These are phyloP conservation scores for Nissolia schottii DNA, from an alignment of 306 rosid species.

Conservation along the genomic window DNA sequence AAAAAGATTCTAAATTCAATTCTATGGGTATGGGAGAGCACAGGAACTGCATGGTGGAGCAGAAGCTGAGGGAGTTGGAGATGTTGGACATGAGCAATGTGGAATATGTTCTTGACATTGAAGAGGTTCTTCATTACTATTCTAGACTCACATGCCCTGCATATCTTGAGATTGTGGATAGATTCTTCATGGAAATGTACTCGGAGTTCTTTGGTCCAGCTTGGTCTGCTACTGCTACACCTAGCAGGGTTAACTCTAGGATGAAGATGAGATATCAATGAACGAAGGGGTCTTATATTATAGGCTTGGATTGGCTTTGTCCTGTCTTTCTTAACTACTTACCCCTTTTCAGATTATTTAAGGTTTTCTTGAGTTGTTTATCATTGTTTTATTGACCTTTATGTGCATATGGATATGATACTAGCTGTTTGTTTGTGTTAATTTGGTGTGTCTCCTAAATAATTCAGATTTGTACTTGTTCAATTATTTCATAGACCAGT, in stretches of 20 bases:
- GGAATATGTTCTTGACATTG: constrained; percentile 77
- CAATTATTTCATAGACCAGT: constrained; percentile 16
- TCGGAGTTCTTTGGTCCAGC: constrained; percentile 50
- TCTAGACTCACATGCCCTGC: constrained; percentile 77
- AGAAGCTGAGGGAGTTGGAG: constrained; percentile 77
- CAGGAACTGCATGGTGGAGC: constrained; percentile 39
- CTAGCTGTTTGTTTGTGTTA: constrained; percentile 22
- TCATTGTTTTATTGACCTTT: constrained; percentile 24
- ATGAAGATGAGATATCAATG: constrained; percentile 26
- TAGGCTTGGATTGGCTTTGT: neutral
- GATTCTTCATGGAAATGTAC: constrained; percentile 67
- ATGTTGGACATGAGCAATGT: constrained; percentile 64
- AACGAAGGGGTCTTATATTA: constrained; percentile 11
- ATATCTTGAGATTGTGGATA: constrained; percentile 80
- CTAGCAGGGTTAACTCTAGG: constrained; percentile 34
- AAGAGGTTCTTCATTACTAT: constrained; percentile 85
- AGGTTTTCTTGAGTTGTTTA: constrained; percentile 23
- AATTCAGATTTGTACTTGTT: constrained; percentile 17
- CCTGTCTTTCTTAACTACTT: constrained; percentile 1
- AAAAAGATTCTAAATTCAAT: constrained; percentile 18
- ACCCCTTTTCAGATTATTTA: constrained; percentile 6
- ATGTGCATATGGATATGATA: constrained; percentile 26
- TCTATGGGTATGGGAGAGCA: constrained; percentile 7
- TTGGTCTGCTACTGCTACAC: constrained; percentile 33
- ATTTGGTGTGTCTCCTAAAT: constrained; percentile 26